Conservation (phyloP, 805 yeast genomes). For the Candida sakaeoensis region DNA sequence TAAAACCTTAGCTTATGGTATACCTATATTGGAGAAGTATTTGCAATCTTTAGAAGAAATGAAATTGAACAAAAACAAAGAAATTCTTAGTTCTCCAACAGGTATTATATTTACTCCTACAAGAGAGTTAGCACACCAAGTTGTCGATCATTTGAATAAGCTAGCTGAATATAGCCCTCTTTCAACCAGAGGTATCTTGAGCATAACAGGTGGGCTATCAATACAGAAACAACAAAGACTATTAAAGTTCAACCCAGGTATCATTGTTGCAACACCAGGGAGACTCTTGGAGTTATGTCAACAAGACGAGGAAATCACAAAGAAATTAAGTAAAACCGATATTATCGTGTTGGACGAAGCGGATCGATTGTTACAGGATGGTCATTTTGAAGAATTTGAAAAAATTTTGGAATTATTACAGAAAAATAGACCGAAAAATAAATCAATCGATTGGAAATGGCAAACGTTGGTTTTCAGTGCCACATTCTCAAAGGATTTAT, state of each 20-base stretch:
- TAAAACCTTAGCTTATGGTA: constrained; percentile 92
- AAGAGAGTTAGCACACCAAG: constrained; percentile 94
- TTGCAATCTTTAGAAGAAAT: constrained; percentile 22
- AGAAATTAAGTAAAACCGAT: constrained; percentile 43
- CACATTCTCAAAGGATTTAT: constrained; percentile 80
- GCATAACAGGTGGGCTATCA: constrained; percentile 92
- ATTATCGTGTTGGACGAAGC: constrained; percentile 86
- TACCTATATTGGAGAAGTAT: constrained; percentile 78
- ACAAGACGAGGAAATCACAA: constrained; percentile 46
- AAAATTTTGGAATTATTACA: constrained; percentile 63
- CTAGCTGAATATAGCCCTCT: constrained; percentile 52
- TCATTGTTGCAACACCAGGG: constrained; percentile 94
- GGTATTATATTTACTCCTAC: constrained; percentile 93
- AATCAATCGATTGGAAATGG: constrained; percentile 41
- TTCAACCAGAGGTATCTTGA: constrained; percentile 55
- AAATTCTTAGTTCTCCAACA: constrained; percentile 43
- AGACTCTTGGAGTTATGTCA: constrained; percentile 80
- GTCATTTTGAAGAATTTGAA: constrained; percentile 92
- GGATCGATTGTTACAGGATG: constrained; percentile 89
- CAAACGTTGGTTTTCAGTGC: constrained; percentile 96
- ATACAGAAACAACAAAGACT: constrained; percentile 89
- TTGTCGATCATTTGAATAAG: constrained; percentile 67
- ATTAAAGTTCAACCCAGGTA: constrained; percentile 67
- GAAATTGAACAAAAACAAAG: constrained; percentile 15
- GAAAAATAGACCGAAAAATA: constrained; percentile 43